Base-by-base conservation (phyloP, 805 yeast genomes). In the Kuraishia floccosa region DNA sequence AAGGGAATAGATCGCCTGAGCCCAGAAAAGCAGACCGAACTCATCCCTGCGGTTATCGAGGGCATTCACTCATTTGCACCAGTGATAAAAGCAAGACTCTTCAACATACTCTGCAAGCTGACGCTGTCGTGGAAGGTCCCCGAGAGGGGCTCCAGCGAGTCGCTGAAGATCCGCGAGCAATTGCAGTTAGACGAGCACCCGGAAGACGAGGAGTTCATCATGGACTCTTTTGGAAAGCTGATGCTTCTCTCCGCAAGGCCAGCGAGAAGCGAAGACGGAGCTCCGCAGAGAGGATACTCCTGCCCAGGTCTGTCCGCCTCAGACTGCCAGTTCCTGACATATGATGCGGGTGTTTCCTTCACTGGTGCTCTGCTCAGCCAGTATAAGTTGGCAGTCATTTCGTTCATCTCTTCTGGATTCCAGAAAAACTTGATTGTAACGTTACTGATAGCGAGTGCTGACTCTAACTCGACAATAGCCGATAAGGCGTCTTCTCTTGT, bases 331-430 rank as follows among this genome's bases (percentile, higher is more conserved):
- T 83, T 77, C 41, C 71, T 84, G 41, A 77, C 84, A 0, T 65
- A 63, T 32, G 70, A 70, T 38, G 84, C 89, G 3, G 89, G 87
- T 17, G 68, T 75, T 1, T 50, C 68, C 0, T 75, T 69, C 43
- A 68, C 68, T 32, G 54, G 58, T 5, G 62, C 61, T 0, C 72
- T 67, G 13, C 49, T 83, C 25, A 39, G 53, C 1, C 41, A 35
- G 5, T 60, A 56, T 30, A 73, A 67, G 36, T 38, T 34, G 5
- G 58, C 64, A 8, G 55, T 70, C 1, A 29, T 68, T 37, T 41
- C 62, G 41, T 52, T 78, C 47, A 30, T 58, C 36, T 53, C 68
- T 32, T 39, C 55, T 35, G 69, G 68, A 0, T 59, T 65, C 28
- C 42, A 56, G n/a, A 58, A 58, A 4, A 44, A 48, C 3, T 32